Evolutionary conservation across 2,329 filamentous ascomycete species (phyloP).

Genomic region (Aaosphaeria arxii): DNA sequence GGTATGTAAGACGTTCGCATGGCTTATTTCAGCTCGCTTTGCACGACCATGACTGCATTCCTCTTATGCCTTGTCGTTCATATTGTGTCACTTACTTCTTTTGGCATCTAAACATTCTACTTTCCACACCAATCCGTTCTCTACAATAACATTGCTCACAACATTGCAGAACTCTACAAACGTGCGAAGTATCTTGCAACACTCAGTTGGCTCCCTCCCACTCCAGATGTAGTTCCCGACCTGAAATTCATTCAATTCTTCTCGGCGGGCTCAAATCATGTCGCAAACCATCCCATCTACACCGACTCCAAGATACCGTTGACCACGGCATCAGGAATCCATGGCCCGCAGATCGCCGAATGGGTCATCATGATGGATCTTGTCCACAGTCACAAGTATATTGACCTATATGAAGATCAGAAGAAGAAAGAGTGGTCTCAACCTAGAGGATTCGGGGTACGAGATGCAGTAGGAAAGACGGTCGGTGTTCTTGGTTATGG

Average conservation of each 20-base stretch:
- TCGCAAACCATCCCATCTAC: constrained; percentile 53
- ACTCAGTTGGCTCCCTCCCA: constrained; percentile 44
- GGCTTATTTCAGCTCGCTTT: neutral
- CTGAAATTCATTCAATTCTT: constrained; percentile 55
- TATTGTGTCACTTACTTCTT: neutral
- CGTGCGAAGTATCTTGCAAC: constrained; percentile 49
- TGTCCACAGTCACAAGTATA: constrained; percentile 55
- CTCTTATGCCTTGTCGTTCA: neutral
- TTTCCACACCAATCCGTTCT: neutral
- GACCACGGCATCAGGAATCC: constrained; percentile 55
- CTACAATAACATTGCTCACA: neutral
- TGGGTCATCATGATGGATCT: constrained; percentile 64
- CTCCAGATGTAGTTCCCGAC: constrained; percentile 34
- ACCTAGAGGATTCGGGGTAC: constrained; percentile 33
- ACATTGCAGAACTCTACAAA: constrained; percentile 35
- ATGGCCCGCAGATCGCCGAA: constrained; percentile 64
- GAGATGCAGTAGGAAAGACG: constrained; percentile 57
- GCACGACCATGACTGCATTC: neutral
- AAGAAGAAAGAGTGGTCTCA: constrained; percentile 54
- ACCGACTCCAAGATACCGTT: constrained; percentile 52
- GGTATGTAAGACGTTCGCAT: constrained; percentile 20
- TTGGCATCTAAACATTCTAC: neutral
- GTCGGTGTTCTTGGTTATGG: constrained; percentile 63
- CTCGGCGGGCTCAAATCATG: constrained; percentile 57
- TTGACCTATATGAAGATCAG: constrained; percentile 56